Percentiles rank a stretch among this genome's conserved stretches.
phyloP scores from a whole-genome alignment of 805 yeast species.

The Suhomyces faveliae region DNA sequence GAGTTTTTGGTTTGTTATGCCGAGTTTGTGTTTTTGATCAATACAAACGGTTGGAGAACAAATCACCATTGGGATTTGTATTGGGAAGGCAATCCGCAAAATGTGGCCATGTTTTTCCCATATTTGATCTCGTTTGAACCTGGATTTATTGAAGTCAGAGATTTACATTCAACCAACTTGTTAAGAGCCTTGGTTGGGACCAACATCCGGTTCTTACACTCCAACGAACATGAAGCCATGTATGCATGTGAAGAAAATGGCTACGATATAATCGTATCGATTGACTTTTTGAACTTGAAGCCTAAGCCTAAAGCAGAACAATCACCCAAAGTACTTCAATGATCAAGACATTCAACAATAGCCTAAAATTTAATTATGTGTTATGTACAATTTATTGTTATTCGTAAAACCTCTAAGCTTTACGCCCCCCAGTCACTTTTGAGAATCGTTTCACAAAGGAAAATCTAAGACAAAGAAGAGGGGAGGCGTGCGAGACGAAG shows the following conservation, averaged over 20 bases:
- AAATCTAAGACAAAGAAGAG: not conserved
- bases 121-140: slow-evolving; percentile 88
- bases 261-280: slow-evolving; percentile 84
- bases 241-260: slow-evolving; percentile 92
- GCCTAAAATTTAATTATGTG: not conserved
- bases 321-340: not conserved
- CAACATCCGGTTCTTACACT: slow-evolving; percentile 83
- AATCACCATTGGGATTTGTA: slow-evolving; percentile 89
- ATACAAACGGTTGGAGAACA: slow-evolving; percentile 94
- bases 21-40: slow-evolving; percentile 92
- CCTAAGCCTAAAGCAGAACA: slow-evolving; percentile 36
- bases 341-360: not conserved
- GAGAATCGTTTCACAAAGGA: not conserved
- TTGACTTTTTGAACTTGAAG: slow-evolving; percentile 77
- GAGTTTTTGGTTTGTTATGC: slow-evolving; percentile 87
- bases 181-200: slow-evolving; percentile 90
- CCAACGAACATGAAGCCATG: slow-evolving; percentile 88
- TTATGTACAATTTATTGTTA: not conserved
- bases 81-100: slow-evolving; percentile 96
- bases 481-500: not conserved
- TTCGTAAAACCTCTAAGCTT: not conserved
- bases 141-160: slow-evolving; percentile 87
- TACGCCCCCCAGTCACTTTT: not conserved
- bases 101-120: slow-evolving; percentile 92
- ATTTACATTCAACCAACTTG: slow-evolving; percentile 82